Evolutionary conservation across 2,329 filamentous ascomycete species (phyloP).

Genomic region (Penicillium sp.): DNA sequence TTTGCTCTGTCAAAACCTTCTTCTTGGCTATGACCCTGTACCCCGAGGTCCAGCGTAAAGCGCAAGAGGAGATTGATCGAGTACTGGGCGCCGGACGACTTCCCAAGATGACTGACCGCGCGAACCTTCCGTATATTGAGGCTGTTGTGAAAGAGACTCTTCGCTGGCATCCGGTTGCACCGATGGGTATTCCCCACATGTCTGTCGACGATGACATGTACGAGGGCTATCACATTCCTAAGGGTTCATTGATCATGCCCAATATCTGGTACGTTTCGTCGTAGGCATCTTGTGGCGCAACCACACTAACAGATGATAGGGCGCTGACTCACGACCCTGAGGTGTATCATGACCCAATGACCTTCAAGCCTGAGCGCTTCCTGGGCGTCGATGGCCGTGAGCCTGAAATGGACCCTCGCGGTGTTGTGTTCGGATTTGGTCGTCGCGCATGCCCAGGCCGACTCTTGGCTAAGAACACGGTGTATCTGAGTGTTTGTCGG

Average conservation of each 20-base stretch:
- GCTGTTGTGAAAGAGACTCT: conserved; percentile 41
- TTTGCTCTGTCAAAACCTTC: conserved; percentile 45
- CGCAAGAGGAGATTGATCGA: conserved; percentile 45
- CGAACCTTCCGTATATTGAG: conserved; percentile 37
- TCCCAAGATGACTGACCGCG: conserved; percentile 40
- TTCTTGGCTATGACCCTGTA: conserved; percentile 56
- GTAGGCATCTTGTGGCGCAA: neutral
- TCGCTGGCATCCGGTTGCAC: conserved; percentile 37
- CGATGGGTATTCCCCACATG: conserved; percentile 34
- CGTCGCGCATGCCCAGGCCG: conserved; percentile 46
- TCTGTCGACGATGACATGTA: conserved; percentile 28
- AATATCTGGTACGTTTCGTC: conserved; percentile 38
- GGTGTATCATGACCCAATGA: conserved; percentile 36
- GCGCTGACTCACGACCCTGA: conserved; percentile 40
- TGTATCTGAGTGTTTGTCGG: conserved; percentile 46
- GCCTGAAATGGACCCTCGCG: conserved; percentile 40
- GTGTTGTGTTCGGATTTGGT: conserved; percentile 38
- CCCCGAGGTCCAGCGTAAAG: conserved; percentile 52
- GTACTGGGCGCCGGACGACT: conserved; percentile 36
- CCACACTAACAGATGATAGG: conserved; percentile 24
- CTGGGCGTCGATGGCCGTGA: conserved; percentile 28
- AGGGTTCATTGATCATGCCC: conserved; percentile 27
- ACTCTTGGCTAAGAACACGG: conserved; percentile 42
- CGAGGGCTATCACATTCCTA: conserved; percentile 32
- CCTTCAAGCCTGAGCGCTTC: conserved; percentile 48